Base-by-base conservation (phyloP, 768 basidiomycete genomes). In the Pleurotus cornucopiae region DNA sequence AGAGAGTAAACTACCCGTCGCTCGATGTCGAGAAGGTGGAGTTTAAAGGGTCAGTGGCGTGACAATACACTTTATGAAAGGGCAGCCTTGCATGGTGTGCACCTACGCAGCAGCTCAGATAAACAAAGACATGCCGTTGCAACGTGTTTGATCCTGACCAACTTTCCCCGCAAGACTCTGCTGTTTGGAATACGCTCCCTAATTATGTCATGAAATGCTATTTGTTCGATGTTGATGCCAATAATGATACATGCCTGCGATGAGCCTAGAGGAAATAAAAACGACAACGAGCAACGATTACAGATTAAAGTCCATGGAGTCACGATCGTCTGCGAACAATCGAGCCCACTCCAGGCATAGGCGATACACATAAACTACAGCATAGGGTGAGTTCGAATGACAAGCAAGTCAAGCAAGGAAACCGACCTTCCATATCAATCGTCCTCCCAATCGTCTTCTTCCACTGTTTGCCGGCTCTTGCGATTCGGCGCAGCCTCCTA, bases 381-480 rank as follows among this genome's bases (percentile, higher is more conserved):
- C 34, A 20, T n/a, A 41, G 18, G 39, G 52, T 9, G 18, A 18
- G 54, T 49, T 30, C 14, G 56, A 46, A 20, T 47, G 40, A n/a
- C 18, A 6, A 48, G 30, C 26, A 34, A 13, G 13, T n/a, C 54
- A 21, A 46, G 23, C 46, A 45, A 54, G 52, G 49, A 49, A 47
- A 73, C 84, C 60, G 59, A 92, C 93, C 88, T 81, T 98, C 92
- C 90, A 97, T 94, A 72, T 98, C 96, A 55, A 87, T 76, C 55
- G 80, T 84, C 49, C 96, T 72, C 23, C 91, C 92, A 16, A 92
- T 79, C 0, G 84, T 89, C 63, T 83, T 80, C 69, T 89, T 93
- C 96, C 96, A 98, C 57, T 90, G 81, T 65, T 94, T 86, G n/a
- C 96, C 95, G 1, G 94, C 92, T 43, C 86, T 75, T 0, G 96